phyloP scores from a whole-genome alignment of 169 alveolate genomes.

The Plasmodium knowlesi region DNA sequence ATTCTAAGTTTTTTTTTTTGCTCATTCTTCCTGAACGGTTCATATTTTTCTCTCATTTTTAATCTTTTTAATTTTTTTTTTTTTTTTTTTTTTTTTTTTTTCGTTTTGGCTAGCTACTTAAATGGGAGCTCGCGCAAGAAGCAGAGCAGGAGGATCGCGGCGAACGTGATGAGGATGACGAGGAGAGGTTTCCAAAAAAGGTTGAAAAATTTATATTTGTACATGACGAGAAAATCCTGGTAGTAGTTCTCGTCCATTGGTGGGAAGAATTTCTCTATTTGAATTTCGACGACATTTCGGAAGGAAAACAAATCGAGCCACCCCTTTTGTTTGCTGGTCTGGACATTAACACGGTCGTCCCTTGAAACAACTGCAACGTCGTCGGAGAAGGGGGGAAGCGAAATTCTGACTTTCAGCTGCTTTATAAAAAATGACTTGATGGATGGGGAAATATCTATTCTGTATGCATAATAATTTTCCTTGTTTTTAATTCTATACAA shows the following conservation, averaged over 20 bases:
- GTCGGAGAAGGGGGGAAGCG: slow-evolving; percentile 34
- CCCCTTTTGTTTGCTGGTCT: slow-evolving; percentile 23
- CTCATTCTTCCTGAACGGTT: not conserved
- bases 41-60: not conserved
- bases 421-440: slow-evolving; percentile 63
- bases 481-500: slow-evolving; percentile 38
- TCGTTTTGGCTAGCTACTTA: slow-evolving; percentile 30
- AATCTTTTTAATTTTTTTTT: not conserved
- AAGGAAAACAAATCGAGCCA: slow-evolving; percentile 51
- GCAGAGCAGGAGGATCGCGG: slow-evolving; percentile 7
- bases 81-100: slow-evolving; percentile 51
- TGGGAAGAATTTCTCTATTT: slow-evolving; percentile 47
- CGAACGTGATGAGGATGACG: slow-evolving; percentile 12
- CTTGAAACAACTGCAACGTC: not conserved
- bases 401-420: slow-evolving; percentile 23
- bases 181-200: slow-evolving; percentile 40
- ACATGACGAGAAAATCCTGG: slow-evolving; percentile 27
- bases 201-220: slow-evolving; percentile 1
- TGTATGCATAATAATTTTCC: slow-evolving; percentile 54
- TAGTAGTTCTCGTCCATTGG: slow-evolving; percentile 31
- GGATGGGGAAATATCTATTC: slow-evolving; percentile 50
- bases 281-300: slow-evolving; percentile 47
- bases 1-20: not conserved
- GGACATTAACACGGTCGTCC: not conserved
- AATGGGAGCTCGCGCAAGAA: slow-evolving; percentile 20